phyloP scores from a whole-genome alignment of 2,329 filamentous ascomycete species.

The Sarocladiaceae sp. region DNA sequence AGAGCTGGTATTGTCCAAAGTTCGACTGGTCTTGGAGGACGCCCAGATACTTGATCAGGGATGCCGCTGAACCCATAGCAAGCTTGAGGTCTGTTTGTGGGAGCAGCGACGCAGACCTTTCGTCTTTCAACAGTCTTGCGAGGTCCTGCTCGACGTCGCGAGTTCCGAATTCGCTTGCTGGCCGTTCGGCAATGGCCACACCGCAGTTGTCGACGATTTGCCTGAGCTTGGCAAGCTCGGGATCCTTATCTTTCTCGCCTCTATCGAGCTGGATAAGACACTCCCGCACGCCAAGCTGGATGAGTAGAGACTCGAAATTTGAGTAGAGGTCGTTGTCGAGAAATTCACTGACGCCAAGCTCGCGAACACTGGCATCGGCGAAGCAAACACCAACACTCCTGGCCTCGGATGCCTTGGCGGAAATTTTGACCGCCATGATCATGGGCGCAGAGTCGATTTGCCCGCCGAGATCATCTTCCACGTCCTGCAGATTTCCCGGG shows the following conservation, averaged over 20 bases:
- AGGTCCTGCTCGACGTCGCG: slow-evolving; percentile 97
- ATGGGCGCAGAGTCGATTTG: slow-evolving; percentile 88
- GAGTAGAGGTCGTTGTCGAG: slow-evolving; percentile 98
- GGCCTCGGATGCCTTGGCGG: slow-evolving; percentile 79
- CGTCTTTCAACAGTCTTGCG: slow-evolving; percentile 80
- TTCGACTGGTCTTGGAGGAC: slow-evolving; percentile 89
- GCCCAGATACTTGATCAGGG: slow-evolving; percentile 90
- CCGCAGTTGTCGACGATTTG: slow-evolving; percentile 91
- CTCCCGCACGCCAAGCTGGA: slow-evolving; percentile 93
- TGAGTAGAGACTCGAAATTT: slow-evolving; percentile 93
- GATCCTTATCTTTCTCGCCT: slow-evolving; percentile 78
- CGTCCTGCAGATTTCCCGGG: slow-evolving; percentile 92
- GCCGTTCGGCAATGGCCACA: slow-evolving; percentile 80
- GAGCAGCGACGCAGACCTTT: slow-evolving; percentile 69
- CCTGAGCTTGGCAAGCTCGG: slow-evolving; percentile 80
- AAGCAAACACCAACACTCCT: slow-evolving; percentile 93
- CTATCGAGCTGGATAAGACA: slow-evolving; percentile 81
- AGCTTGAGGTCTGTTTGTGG: slow-evolving; percentile 91
- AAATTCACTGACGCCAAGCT: slow-evolving; percentile 95
- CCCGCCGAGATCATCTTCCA: slow-evolving; percentile 89
- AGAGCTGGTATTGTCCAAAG: slow-evolving; percentile 94
- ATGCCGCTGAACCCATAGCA: slow-evolving; percentile 91
- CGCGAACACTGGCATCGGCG: slow-evolving; percentile 91
- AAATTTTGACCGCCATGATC: slow-evolving; percentile 91
- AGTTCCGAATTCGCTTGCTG: slow-evolving; percentile 72